Conservation (phyloP, 495 filamentous ascomycete species). For the Neurospora cerealis region DNA sequence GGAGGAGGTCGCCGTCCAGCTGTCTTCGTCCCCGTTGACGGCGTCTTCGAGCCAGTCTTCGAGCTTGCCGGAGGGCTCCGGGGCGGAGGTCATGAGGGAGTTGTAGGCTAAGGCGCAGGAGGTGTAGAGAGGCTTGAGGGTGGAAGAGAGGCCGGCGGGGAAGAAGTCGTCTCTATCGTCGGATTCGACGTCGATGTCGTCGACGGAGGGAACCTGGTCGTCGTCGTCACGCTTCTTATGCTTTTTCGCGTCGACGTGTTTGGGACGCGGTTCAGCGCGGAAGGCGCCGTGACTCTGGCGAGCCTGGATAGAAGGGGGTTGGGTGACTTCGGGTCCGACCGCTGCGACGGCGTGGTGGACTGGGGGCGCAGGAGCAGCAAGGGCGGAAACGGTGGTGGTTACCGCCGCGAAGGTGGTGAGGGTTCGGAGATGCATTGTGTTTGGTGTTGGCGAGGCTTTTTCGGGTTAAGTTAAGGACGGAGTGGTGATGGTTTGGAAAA, state of each 20-base stretch:
- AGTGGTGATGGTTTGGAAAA: background rate
- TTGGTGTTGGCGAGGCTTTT: background rate
- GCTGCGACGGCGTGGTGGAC: background rate
- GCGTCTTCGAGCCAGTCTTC: background rate
- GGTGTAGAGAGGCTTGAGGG: background rate
- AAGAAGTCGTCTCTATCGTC: background rate
- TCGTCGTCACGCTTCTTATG: background rate
- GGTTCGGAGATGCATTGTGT: background rate
- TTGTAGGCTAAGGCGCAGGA: background rate
- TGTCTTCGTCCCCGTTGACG: background rate
- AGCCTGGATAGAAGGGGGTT: background rate
- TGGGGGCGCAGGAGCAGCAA: background rate
- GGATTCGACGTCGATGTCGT: background rate
- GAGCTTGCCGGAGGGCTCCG: background rate
- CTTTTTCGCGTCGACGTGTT: background rate
- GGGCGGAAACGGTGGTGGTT: background rate
- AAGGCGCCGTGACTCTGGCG: background rate
- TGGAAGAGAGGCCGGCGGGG: background rate
- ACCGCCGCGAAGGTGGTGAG: background rate
- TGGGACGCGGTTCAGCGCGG: background rate
- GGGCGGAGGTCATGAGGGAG: background rate
- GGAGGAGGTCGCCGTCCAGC: background rate
- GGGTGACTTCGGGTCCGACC: background rate
- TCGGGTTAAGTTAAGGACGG: background rate
- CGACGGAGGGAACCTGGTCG: background rate